phyloP scores from a whole-genome alignment of 1,139 yeast species.

The Candida tetrigidarum region DNA sequence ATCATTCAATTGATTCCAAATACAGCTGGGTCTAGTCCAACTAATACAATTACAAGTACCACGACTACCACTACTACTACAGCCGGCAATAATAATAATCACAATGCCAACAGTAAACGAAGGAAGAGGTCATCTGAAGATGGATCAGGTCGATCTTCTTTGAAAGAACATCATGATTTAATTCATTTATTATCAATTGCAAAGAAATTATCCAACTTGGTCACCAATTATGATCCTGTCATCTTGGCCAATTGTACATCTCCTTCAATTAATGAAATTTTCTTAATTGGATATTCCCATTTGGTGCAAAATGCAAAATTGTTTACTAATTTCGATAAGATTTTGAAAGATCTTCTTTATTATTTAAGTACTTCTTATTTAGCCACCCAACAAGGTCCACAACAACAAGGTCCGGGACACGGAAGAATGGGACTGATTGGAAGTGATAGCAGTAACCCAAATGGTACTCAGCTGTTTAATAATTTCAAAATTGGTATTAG shows the following conservation, averaged over 20 bases:
- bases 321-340: slow-evolving; percentile 26
- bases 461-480: slow-evolving; percentile 12
- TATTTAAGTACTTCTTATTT: slow-evolving; percentile 27
- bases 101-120: slow-evolving; percentile 10
- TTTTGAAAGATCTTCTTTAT: slow-evolving; percentile 28
- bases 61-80: background rate
- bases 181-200: slow-evolving; percentile 39
- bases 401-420: too few relatives aligned
- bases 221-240: slow-evolving; percentile 17
- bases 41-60: background rate
- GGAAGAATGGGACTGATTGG: too few relatives aligned
- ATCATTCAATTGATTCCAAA: background rate
- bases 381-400: slow-evolving; percentile 7
- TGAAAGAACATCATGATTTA: slow-evolving; percentile 27
- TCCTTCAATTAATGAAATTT: slow-evolving; percentile 27
- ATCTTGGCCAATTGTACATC: slow-evolving; percentile 18
- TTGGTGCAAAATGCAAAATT: slow-evolving; percentile 23
- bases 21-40: background rate
- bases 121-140: slow-evolving; percentile 10
- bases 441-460: too few relatives aligned
- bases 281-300: slow-evolving; percentile 37
- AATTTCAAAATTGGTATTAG: slow-evolving; percentile 34
- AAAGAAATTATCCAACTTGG: slow-evolving; percentile 30
- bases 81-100: too few relatives aligned
- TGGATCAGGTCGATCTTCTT: slow-evolving; percentile 3